A percentile compares a stretch with the other conserved stretches of the same genome.
These are phyloP conservation scores for Omphalotus guepiniiformis DNA, from an alignment of 768 basidiomycete species.

Conservation along the genomic window DNA sequence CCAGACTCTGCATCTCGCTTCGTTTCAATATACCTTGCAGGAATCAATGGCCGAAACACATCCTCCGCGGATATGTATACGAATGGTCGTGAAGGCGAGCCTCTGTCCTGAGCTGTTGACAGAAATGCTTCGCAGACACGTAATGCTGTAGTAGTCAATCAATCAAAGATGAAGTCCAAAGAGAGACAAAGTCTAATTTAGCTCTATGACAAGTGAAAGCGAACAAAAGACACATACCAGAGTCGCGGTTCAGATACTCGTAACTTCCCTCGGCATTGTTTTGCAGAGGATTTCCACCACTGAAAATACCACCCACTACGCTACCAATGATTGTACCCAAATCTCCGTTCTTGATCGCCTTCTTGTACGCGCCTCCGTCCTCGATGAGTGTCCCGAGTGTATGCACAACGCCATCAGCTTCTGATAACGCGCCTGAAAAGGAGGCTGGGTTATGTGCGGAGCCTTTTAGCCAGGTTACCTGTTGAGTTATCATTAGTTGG, in stretches of 20 bases:
- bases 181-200: not conserved
- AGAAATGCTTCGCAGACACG: constrained; percentile 77
- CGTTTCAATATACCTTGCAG: constrained; percentile 85
- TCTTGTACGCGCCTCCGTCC: constrained; percentile 71
- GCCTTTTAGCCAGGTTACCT: constrained; percentile 88
- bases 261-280: constrained; percentile 46
- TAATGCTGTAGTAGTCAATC: constrained; percentile 42
- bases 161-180: not conserved
- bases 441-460: constrained; percentile 76
- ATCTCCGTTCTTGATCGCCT: constrained; percentile 57
- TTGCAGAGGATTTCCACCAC: constrained; percentile 59
- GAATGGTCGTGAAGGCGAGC: constrained; percentile 55
- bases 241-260: constrained; percentile 81
- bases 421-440: constrained; percentile 64
- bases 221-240: constrained; percentile 52
- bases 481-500: constrained; percentile 6
- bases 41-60: constrained; percentile 82
- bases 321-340: constrained; percentile 46
- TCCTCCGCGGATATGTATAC: constrained; percentile 96
- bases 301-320: constrained; percentile 33
- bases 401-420: constrained; percentile 80
- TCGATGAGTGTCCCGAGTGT: constrained; percentile 91
- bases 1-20: constrained; percentile 85
- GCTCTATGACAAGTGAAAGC: not conserved
- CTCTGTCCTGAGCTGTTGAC: constrained; percentile 31